Evolutionary conservation across 1,139 yeast species (phyloP).

Genomic region (Pichia sp.): DNA sequence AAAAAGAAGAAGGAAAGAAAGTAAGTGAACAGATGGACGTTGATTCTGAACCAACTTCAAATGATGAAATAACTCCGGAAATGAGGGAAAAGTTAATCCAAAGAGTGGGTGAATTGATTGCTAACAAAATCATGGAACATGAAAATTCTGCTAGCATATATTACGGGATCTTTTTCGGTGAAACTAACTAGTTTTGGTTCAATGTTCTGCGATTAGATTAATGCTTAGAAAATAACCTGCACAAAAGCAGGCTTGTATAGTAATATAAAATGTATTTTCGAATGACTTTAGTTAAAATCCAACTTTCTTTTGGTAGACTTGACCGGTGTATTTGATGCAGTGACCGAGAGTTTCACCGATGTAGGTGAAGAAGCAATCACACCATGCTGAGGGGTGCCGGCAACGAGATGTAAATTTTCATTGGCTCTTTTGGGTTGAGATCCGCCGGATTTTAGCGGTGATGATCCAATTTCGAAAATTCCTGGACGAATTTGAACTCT

Average conservation of each 20-base stretch:
- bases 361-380: conserved; percentile 8
- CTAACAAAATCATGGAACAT: conserved; percentile 47
- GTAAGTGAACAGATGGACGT: conserved; percentile 65
- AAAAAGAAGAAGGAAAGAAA: conserved; percentile 31
- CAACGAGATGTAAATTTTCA: not conserved
- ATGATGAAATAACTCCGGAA: conserved; percentile 39
- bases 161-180: conserved; percentile 79
- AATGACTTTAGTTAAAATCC: conserved; percentile 18
- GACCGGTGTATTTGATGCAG: conserved; percentile 1
- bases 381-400: conserved; percentile 7
- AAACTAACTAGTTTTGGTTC: conserved; percentile 27
- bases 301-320: conserved; percentile 23
- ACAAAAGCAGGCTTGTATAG: not conserved
- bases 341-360: not conserved
- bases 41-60: conserved; percentile 21
- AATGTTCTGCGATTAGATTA: not conserved
- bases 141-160: conserved; percentile 54
- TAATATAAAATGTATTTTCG: conserved; percentile 1
- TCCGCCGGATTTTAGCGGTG: conserved; percentile 16
- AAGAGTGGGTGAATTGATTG: conserved; percentile 60
- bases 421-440: not conserved
- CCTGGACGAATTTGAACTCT: conserved; percentile 20
- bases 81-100: conserved; percentile 45
- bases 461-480: conserved; percentile 20
- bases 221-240: conserved; percentile 13